A percentile compares a stretch with the other conserved stretches of the same genome.
Conservation (phyloP, 805 yeast species). For the Candida orba region DNA sequence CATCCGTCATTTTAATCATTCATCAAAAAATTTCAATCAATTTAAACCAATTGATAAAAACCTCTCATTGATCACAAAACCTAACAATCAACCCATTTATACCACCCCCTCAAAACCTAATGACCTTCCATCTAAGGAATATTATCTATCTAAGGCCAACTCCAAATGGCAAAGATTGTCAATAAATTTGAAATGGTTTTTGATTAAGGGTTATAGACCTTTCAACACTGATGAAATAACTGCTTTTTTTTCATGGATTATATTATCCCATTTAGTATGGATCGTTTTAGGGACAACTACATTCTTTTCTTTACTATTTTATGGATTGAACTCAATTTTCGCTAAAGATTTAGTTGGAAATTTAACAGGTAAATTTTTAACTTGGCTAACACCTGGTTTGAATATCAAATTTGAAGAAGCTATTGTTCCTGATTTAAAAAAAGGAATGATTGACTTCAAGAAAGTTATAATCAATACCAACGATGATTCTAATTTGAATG, state of each 20-base stretch:
- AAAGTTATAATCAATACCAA: slow-evolving; percentile 67
- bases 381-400: slow-evolving; percentile 63
- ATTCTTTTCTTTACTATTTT: slow-evolving; percentile 71
- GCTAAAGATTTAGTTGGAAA: slow-evolving; percentile 87
- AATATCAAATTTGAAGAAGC: slow-evolving; percentile 84
- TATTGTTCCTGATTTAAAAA: slow-evolving; percentile 86
- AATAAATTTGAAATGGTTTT: slow-evolving; percentile 65
- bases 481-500: slow-evolving; percentile 55
- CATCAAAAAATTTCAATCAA: too few species aligned
- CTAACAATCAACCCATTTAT: not conserved
- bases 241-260: slow-evolving; percentile 85
- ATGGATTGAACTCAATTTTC: slow-evolving; percentile 67
- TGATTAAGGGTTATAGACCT: slow-evolving; percentile 73
- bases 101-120: slow-evolving; percentile 1
- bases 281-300: slow-evolving; percentile 84
- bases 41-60: not conserved
- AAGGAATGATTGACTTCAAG: slow-evolving; percentile 72
- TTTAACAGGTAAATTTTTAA: slow-evolving; percentile 67
- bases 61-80: not conserved
- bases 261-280: slow-evolving; percentile 78
- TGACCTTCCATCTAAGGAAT: slow-evolving; percentile 14
- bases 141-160: slow-evolving; percentile 14
- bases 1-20: too few species aligned
- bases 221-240: slow-evolving; percentile 82
- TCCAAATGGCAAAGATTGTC: slow-evolving; percentile 34